Percentiles rank a stretch among this genome's conserved stretches.
These are phyloP conservation scores for Venturia effusa DNA, from an alignment of 2,329 filamentous ascomycete species.

Conservation along the genomic window DNA sequence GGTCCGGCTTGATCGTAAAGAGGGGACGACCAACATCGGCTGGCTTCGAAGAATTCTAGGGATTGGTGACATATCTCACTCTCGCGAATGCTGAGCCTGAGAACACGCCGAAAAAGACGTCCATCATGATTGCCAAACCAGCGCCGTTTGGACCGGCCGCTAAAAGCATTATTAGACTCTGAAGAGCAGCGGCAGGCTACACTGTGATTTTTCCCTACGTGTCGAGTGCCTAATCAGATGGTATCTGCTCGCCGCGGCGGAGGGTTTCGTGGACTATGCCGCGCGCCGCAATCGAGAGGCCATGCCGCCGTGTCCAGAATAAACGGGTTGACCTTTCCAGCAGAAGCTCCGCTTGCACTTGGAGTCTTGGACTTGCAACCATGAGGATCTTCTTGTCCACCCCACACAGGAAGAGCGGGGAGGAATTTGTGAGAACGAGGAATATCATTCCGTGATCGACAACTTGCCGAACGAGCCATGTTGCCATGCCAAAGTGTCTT, in stretches of 20 bases:
- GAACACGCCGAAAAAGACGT: conserved; percentile 71
- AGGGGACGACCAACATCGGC: conserved; percentile 68
- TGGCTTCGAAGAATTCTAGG: conserved; percentile 59
- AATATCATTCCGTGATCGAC: conserved; percentile 56
- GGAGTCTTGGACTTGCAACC: conserved; percentile 66
- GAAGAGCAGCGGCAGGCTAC: conserved; percentile 59
- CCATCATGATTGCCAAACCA: conserved; percentile 74
- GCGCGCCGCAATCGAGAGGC: conserved; percentile 56
- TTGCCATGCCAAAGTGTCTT: conserved; percentile 77
- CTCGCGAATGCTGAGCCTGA: conserved; percentile 72
- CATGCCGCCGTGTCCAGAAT: conserved; percentile 68
- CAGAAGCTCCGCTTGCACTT: conserved; percentile 66
- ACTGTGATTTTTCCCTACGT: conserved; percentile 56
- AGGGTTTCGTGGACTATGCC: conserved; percentile 64
- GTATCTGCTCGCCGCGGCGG: conserved; percentile 58
- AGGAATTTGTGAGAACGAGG: conserved; percentile 50
- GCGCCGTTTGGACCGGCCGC: conserved; percentile 81
- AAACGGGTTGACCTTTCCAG: conserved; percentile 48
- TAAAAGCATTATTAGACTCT: conserved; percentile 72
- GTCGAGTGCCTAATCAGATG: conserved; percentile 64
- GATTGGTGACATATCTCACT: conserved; percentile 63
- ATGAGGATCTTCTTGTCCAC: conserved; percentile 57
- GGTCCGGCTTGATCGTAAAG: conserved; percentile 60
- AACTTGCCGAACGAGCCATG: conserved; percentile 70
- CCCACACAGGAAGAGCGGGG: conserved; percentile 63